phyloP scores from a whole-genome alignment of 2,329 filamentous ascomycete species.

The Trichoderma arundinaceum region DNA sequence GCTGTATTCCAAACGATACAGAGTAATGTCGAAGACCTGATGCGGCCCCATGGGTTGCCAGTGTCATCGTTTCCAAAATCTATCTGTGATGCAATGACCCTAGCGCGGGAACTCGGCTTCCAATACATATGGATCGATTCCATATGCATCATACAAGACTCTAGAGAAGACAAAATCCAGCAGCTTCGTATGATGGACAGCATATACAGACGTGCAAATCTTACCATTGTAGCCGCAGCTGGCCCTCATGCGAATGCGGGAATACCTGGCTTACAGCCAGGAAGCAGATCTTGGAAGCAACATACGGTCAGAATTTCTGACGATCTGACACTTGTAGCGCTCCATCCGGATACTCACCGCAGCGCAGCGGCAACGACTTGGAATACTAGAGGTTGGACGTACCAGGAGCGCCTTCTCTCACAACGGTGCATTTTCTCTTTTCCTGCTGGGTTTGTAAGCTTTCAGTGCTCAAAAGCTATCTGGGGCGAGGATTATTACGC shows the following conservation, averaged over 20 bases:
- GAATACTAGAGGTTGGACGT: slow-evolving; percentile 27
- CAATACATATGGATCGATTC: slow-evolving; percentile 33
- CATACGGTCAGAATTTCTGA: slow-evolving; percentile 12
- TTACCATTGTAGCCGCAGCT: slow-evolving; percentile 30
- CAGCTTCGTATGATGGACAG: slow-evolving; percentile 30
- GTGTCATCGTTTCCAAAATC: slow-evolving; percentile 21
- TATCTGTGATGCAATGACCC: slow-evolving; percentile 28
- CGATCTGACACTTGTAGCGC: slow-evolving; percentile 12
- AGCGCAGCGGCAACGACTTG: slow-evolving; percentile 11
- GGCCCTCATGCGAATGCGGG: slow-evolving; percentile 22
- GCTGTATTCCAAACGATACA: slow-evolving; percentile 22
- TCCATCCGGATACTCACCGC: slow-evolving; percentile 13
- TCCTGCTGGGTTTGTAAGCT: slow-evolving; percentile 16
- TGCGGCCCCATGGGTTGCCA: slow-evolving; percentile 18
- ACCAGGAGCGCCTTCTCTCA: slow-evolving; percentile 26
- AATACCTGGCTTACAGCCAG: slow-evolving; percentile 13
- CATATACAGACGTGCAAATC: slow-evolving; percentile 28
- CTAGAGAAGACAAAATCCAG: slow-evolving; percentile 5
- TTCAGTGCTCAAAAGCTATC: slow-evolving; percentile 27
- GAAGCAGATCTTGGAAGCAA: slow-evolving; percentile 8
- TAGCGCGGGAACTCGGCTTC: slow-evolving; percentile 26
- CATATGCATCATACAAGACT: slow-evolving; percentile 32
- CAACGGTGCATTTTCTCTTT: slow-evolving; percentile 25
- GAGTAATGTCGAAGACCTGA: slow-evolving; percentile 12
- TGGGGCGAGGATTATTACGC: slow-evolving; percentile 25